phyloP scores from a whole-genome alignment of 192 early-diverging fungal genomes.

The Tieghemiomyces parasiticus region DNA sequence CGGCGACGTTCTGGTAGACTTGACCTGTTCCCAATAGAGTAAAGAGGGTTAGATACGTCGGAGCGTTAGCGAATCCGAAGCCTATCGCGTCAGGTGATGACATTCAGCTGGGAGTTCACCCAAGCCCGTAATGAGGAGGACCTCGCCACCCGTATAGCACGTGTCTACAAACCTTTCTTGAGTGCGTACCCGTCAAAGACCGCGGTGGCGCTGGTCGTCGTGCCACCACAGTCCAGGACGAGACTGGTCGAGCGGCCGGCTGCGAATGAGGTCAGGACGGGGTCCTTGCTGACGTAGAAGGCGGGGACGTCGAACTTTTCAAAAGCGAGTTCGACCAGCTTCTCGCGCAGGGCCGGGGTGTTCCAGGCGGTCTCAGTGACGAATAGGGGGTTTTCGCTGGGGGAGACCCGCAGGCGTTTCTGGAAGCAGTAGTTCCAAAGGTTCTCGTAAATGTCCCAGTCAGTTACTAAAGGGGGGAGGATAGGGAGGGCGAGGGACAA shows the following conservation, averaged over 20 bases:
- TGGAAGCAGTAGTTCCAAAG: constrained; percentile 81
- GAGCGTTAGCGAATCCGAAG: too few species aligned
- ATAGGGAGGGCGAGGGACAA: too few species aligned
- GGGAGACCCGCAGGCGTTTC: constrained; percentile 48
- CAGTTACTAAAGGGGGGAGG: constrained; percentile 62
- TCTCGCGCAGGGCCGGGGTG: constrained; percentile 65
- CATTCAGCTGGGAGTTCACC: too few species aligned
- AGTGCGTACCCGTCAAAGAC: constrained; percentile 94
- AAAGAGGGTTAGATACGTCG: too few species aligned
- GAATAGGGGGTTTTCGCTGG: constrained; percentile 82
- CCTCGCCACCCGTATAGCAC: too few species aligned
- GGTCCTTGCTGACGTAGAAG: constrained; percentile 83
- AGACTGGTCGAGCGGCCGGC: constrained; percentile 75
- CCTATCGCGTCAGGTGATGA: too few species aligned
- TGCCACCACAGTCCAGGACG: constrained; percentile 85
- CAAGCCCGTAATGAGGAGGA: too few species aligned
- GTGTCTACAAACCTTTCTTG: constrained; percentile 60
- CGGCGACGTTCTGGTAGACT: constrained; percentile 46
- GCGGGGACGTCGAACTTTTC: constrained; percentile 85
- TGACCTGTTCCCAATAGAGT: too few species aligned
- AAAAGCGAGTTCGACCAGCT: constrained; percentile 84
- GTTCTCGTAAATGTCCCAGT: constrained; percentile 89
- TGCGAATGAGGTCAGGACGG: constrained; percentile 90
- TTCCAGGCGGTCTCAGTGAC: constrained; percentile 90
- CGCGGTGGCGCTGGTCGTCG: constrained; percentile 79